Evolutionary conservation across 768 basidiomycete species (phyloP).

Genomic region (Amanita brunnescens): DNA sequence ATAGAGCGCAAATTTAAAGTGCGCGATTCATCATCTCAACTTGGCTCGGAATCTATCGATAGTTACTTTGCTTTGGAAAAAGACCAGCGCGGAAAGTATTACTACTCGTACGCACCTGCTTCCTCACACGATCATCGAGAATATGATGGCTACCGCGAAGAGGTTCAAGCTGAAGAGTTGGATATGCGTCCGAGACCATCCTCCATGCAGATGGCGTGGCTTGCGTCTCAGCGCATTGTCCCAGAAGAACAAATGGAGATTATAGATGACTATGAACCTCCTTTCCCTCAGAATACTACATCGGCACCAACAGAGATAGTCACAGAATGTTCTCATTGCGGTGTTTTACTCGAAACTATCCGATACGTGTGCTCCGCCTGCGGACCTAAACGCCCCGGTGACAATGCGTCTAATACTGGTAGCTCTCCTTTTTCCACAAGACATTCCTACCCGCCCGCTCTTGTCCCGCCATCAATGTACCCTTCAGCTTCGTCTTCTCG

Average conservation of each 20-base stretch:
- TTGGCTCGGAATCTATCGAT: slow-evolving; percentile 45
- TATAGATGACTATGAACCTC: slow-evolving; percentile 21
- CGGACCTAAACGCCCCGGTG: slow-evolving; percentile 59
- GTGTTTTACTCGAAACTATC: slow-evolving; percentile 63
- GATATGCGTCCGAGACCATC: slow-evolving; percentile 39
- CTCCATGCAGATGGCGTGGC: slow-evolving; percentile 60
- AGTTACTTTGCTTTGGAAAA: slow-evolving; percentile 47
- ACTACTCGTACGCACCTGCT: slow-evolving; percentile 58
- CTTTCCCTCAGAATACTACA: slow-evolving; percentile 18
- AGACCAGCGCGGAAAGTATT: slow-evolving; percentile 62
- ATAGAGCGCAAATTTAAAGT: slow-evolving; percentile 46
- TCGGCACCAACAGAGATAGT: slow-evolving; percentile 51
- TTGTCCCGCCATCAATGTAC: slow-evolving; percentile 19
- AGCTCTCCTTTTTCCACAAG: slow-evolving; percentile 12
- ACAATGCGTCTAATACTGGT: slow-evolving; percentile 15
- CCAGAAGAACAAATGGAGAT: slow-evolving; percentile 12
- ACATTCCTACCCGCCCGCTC: slow-evolving; percentile 27
- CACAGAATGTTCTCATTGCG: slow-evolving; percentile 82
- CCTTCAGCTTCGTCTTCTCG: slow-evolving; percentile 27
- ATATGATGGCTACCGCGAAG: slow-evolving; percentile 38
- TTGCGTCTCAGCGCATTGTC: slow-evolving; percentile 44
- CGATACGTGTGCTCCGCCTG: slow-evolving; percentile 88
- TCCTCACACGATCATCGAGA: slow-evolving; percentile 48
- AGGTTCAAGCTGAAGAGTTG: slow-evolving; percentile 18
- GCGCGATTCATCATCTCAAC: slow-evolving; percentile 38